These are phyloP conservation scores for Lignosus rhinocerotis DNA, from an alignment of 1,284 basidiomycete species.

Conservation along the genomic window DNA sequence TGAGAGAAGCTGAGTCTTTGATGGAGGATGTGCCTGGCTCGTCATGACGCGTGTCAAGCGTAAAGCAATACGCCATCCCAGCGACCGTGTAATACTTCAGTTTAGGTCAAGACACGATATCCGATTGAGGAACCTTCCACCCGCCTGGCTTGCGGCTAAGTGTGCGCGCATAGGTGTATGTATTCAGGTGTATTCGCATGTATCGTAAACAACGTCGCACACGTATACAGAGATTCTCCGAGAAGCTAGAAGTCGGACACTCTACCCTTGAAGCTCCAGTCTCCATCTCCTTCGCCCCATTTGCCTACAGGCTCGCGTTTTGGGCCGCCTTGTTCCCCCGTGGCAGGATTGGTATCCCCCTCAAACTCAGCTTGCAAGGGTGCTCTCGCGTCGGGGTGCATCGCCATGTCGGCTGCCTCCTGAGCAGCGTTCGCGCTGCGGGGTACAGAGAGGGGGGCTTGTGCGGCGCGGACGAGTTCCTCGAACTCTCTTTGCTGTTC, in stretches of 20 bases:
- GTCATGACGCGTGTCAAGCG: background rate
- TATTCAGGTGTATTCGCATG: background rate
- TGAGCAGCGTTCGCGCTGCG: conserved; percentile 22
- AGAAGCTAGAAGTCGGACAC: conserved; percentile 72
- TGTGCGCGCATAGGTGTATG: too few species aligned
- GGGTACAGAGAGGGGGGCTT: conserved; percentile 42
- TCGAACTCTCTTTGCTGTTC: conserved; percentile 78
- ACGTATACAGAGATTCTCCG: background rate
- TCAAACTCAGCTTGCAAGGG: conserved; percentile 66
- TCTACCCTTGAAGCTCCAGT: conserved; percentile 84
- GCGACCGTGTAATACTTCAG: too few species aligned
- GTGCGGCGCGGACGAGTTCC: conserved; percentile 62
- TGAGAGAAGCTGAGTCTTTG: too few species aligned
- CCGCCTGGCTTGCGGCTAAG: too few species aligned
- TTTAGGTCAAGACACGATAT: too few species aligned
- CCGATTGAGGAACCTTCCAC: too few species aligned
- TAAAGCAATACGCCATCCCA: background rate
- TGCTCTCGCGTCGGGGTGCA: conserved; percentile 70
- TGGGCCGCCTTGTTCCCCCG: conserved; percentile 77
- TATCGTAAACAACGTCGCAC: background rate
- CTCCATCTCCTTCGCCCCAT: conserved; percentile 62
- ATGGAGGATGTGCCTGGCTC: too few species aligned
- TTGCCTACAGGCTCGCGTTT: conserved; percentile 71
- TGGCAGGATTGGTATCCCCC: conserved; percentile 71
- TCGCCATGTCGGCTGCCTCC: conserved; percentile 41